Evolutionary conservation across 805 yeast genomes (phyloP), one percentile per base, ranked within the genome.

Genomic region (Candida easanensis): DNA sequence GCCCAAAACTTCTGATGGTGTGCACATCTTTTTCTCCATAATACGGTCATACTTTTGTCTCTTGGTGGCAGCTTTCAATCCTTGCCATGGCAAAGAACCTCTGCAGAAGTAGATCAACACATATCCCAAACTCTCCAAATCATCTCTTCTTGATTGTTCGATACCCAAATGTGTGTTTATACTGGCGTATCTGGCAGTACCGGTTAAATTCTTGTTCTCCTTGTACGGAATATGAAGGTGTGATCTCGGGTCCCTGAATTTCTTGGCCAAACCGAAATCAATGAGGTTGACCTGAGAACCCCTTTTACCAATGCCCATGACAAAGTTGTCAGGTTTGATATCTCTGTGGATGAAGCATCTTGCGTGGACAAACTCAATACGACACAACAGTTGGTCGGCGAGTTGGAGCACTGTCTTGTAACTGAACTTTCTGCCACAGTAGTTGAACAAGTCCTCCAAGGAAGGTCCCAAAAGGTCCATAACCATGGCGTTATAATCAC

Each of bases 31-130:
- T 73, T 87, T 88, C 64, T 91, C 97, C 82, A 91, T 82, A 57
- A 91, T 93, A 49, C 97, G 79, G 69, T 91, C 97, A 67, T 91
- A 91, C 68, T 93, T 91, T 66, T 91, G 97, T 70, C 95, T 87
- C 70, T 91, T 91, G 14, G 97, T 88, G 20, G 91, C 93, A 31
- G 98, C 99, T 68, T 89, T 89, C 59, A 91, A 77, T 4, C 99
- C 99, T 69, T 91, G 99, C 99, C 99, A 91, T 42, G 99, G 99
- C 58, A 91, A 78, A 15, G 95, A 85, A 34, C 99, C 98, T 45
- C 96, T 80, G 66, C 96, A 85, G 63, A 91, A 93, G 68, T 91
- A 91, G 56, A 91, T 87, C 56, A 93, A 74, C 41, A 91, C 97
- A 62, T 91, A 91, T 39, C 97, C 98, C 60, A 91, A 76, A 49